phyloP scores from a whole-genome alignment of 2,329 filamentous ascomycete genomes.

The Xylaria arbuscula region DNA sequence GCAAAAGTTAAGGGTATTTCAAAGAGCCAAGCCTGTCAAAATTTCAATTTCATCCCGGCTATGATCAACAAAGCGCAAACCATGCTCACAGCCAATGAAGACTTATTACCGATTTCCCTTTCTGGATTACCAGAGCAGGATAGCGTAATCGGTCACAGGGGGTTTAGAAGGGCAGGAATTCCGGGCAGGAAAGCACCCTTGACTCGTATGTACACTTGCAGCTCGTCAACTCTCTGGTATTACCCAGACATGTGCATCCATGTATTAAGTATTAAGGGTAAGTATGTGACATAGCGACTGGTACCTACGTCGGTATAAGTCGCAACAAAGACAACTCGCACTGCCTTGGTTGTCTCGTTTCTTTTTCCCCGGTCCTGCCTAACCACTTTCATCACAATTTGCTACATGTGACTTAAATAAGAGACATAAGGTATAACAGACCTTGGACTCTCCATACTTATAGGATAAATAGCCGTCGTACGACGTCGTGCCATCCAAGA shows the following conservation, averaged over 20 bases:
- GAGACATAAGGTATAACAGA: constrained; percentile 17
- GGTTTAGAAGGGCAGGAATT: constrained; percentile 3
- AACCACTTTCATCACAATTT: constrained; percentile 32
- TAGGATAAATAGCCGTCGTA: constrained; percentile 41
- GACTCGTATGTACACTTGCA: constrained; percentile 13
- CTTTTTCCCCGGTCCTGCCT: constrained; percentile 27
- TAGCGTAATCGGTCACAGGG: constrained; percentile 16
- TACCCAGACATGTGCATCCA: neutral
- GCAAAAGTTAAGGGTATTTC: neutral
- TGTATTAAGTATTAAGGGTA: no score
- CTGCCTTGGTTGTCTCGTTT: constrained; percentile 29
- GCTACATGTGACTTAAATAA: constrained; percentile 28
- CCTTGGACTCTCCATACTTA: constrained; percentile 1
- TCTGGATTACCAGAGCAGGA: constrained; percentile 16
- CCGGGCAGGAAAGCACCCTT: constrained; percentile 16
- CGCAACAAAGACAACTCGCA: constrained; percentile 33
- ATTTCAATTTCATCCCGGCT: constrained; percentile 22
- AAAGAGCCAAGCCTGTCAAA: constrained; percentile 20
- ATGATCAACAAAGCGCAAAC: constrained; percentile 28
- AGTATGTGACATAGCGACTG: neutral
- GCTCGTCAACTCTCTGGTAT: constrained; percentile 8
- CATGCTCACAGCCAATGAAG: constrained; percentile 20
- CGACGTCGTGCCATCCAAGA: constrained; percentile 42
- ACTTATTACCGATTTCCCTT: constrained; percentile 28
- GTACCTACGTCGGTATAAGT: no score